A percentile compares a stretch with the other conserved stretches of the same genome.
Conservation (phyloP, 495 filamentous ascomycete species). For the Aspergillus ostianus region DNA sequence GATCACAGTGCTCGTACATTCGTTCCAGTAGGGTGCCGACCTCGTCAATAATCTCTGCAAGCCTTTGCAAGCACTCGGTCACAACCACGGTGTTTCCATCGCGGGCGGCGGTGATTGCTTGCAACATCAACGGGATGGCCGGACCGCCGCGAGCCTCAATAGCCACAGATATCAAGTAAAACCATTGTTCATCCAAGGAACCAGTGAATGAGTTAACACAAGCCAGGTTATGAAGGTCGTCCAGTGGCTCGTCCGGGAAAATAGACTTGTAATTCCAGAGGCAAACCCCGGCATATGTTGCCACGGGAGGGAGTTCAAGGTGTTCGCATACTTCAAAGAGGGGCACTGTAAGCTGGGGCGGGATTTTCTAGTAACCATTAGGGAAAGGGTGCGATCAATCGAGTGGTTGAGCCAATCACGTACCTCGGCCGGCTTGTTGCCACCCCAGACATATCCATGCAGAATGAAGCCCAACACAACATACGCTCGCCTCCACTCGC, state of each 20-base stretch:
- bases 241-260: conserved; percentile 74
- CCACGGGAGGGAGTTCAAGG: conserved; percentile 88
- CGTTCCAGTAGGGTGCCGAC: conserved; percentile 69
- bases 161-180: conserved; percentile 91
- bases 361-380: conserved; percentile 62
- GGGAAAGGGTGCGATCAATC: conserved; percentile 3
- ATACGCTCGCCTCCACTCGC: conserved; percentile 92
- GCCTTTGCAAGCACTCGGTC: conserved; percentile 66
- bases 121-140: conserved; percentile 83
- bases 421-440: conserved; percentile 75
- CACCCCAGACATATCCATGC: conserved; percentile 95
- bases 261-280: conserved; percentile 97
- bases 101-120: conserved; percentile 80
- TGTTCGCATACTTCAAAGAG: conserved; percentile 73
- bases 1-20: conserved; percentile 92
- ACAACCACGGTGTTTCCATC: conserved; percentile 66
- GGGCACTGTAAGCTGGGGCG: conserved; percentile 79
- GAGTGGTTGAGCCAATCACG: conserved; percentile 11
- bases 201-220: conserved; percentile 92
- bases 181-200: conserved; percentile 95
- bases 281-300: conserved; percentile 87
- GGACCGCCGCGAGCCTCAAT: conserved; percentile 92
- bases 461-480: conserved; percentile 81
- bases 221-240: conserved; percentile 78
- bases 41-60: conserved; percentile 87